Percentiles rank a stretch among this genome's conserved stretches.
These are phyloP conservation scores for Russula griseocarnosa DNA, from an alignment of 768 basidiomycete genomes.

Conservation along the genomic window DNA sequence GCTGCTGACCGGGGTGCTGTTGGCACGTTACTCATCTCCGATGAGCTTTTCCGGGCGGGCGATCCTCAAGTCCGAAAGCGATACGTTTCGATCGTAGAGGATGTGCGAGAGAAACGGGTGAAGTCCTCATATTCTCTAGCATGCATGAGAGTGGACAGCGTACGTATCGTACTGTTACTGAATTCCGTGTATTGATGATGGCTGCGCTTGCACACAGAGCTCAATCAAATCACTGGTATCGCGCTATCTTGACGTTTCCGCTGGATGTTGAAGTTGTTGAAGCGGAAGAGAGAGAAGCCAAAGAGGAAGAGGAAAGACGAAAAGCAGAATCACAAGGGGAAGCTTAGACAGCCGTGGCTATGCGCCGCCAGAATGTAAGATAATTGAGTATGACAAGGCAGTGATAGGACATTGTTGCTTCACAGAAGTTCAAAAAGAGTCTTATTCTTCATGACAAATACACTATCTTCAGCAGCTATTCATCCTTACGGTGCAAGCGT, in stretches of 20 bases:
- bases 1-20: constrained; percentile 93
- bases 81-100: constrained; percentile 86
- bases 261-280: constrained; percentile 94
- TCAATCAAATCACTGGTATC: constrained; percentile 93
- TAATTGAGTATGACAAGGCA: not conserved
- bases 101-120: constrained; percentile 85
- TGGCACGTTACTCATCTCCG: constrained; percentile 91
- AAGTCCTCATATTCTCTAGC: constrained; percentile 95
- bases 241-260: constrained; percentile 96
- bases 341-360: not conserved
- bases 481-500: constrained; percentile 14
- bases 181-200: not conserved
- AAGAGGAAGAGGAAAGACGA: constrained; percentile 40
- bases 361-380: not conserved
- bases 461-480: not conserved
- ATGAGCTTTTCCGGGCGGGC: constrained; percentile 86
- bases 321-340: constrained; percentile 17
- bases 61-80: constrained; percentile 72
- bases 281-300: constrained; percentile 79
- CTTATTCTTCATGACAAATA: not conserved
- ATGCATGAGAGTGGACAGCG: constrained; percentile 99
- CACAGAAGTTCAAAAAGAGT: not conserved
- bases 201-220: constrained; percentile 54
- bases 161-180: constrained; percentile 40
- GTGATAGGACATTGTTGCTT: not conserved